Base-by-base conservation (phyloP, 768 basidiomycete species). In the Favolaschia claudopus region DNA sequence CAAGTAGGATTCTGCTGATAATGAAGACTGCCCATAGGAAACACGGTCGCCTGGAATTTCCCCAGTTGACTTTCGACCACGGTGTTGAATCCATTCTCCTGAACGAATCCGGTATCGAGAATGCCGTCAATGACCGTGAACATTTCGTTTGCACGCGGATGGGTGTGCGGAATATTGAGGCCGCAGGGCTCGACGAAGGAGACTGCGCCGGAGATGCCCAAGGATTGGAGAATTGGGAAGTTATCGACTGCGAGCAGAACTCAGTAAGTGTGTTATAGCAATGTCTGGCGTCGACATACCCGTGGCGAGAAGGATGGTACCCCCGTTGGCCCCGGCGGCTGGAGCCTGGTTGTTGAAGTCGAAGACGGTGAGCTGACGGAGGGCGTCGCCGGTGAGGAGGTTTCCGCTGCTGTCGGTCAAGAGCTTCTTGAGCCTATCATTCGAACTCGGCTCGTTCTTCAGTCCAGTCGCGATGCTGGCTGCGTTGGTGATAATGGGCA, bases 371-470 rank as follows among this genome's bases (percentile, higher is more conserved):
- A 45, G 28, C 27, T 45, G 27, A n/a, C 43, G 43, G 15, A 45
- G 43, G 9, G 43, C 43, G 43, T 45, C 43, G 28, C 43, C 43
- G 27, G 43, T 45, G 43, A 45, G 43, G 43, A 45, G 43, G 14
- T 45, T 45, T 17, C 43, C 43, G 43, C 43, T 45, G 43, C 43
- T 29, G 14, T 45, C 43, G 3, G 25, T 29, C 43, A 45, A 45
- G 27, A 45, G 13, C 43, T 45, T 45, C 27, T 28, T 45, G 27
- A 45, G 15, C 20, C 43, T 25, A 14, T 45, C 43, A 29, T 29
- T 14, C 4, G 20, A 17, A 19, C 43, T 45, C n/a, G 43, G 27
- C n/a, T 3, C 12, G 6, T n/a, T 29, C 43, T 45, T 45, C 8
- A 45, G 43, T 29, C 28, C 43, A 3, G 43, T 5, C 27, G 43